phyloP scores from a whole-genome alignment of 805 yeast genomes.

The Teunomyces funiuensis region DNA sequence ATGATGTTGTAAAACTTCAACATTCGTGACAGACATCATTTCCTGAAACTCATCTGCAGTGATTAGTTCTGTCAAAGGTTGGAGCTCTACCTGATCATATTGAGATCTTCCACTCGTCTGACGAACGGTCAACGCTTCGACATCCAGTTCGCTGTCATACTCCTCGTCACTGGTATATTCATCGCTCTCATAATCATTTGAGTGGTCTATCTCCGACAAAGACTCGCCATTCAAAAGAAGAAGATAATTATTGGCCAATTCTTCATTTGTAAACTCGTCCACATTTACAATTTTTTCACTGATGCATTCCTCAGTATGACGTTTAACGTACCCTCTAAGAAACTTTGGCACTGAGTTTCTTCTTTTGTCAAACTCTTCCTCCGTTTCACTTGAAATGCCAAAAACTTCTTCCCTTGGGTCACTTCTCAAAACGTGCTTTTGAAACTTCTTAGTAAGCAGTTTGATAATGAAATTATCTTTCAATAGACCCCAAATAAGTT shows the following conservation, averaged over 20 bases:
- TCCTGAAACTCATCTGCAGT: constrained; percentile 27
- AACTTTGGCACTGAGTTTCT: constrained; percentile 25
- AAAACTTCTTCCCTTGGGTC: neutral
- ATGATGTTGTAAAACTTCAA: constrained; percentile 28
- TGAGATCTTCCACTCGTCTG: neutral
- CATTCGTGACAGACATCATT: constrained; percentile 16
- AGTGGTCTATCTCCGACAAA: constrained; percentile 40
- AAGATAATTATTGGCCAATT: constrained; percentile 21
- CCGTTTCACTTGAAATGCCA: neutral
- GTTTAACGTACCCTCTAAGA: constrained; percentile 25
- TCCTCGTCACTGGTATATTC: constrained; percentile 9
- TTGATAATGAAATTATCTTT: neutral
- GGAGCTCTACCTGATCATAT: neutral
- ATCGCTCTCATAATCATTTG: constrained; percentile 23
- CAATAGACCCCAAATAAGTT: constrained; percentile 20
- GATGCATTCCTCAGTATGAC: constrained; percentile 17
- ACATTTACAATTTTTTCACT: constrained; percentile 9
- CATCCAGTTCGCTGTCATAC: constrained; percentile 6
- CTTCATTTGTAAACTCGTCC: constrained; percentile 18
- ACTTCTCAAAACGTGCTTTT: neutral
- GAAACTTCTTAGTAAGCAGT: neutral
- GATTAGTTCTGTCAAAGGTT: constrained; percentile 20
- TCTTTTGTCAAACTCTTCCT: constrained; percentile 8
- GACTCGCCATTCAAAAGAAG: constrained; percentile 24
- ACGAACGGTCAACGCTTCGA: neutral